Base-by-base conservation (phyloP, 768 basidiomycete species). In the Auriscalpium microsporum region DNA sequence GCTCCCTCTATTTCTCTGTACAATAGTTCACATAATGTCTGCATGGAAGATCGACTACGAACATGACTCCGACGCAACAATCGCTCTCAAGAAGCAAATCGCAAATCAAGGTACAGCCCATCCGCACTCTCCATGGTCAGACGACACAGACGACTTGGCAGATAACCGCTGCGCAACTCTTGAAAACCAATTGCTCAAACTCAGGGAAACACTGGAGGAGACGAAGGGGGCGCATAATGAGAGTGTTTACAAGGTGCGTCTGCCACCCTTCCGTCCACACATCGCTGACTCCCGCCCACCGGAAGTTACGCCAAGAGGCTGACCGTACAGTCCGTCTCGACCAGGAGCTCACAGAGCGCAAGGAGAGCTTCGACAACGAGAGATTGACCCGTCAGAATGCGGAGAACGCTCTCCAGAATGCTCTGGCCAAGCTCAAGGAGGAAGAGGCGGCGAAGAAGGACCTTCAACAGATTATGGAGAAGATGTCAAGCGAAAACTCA, bases 21-120 rank as follows among this genome's bases (percentile, higher is more conserved):
- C 19, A 28, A 17, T 52, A 52, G 8, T 23, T 6, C 34, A 23
- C 19, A 28, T 45, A 42, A 56, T 44, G 45, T 45, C 56, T 56
- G 52, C 48, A 19, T 62, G 58, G 58, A 56, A 42, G 34, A 54
- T 58, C 33, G 54, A 56, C 38, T 59, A 61, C 42, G 61, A 62
- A 57, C 47, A 45, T 16, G 61, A 62, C 46, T 53, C 59, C 16
- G 61, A 62, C 28, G 61, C 60, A 33, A 52, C 60, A 14, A 14
- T 57, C 36, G 9, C 42, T 10, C 48, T 62, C 13, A 62, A 60
- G 61, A 62, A 54, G 45, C 61, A 55, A 2, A 62, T 62, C 45
- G 51, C 58, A 14, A 59, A 62, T 21, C 61, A 62, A 60, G 61
- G 61, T 60, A 14, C 16, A 19, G 16, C 8, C 13, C 23, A 40